Evolutionary conservation across 805 yeast species (phyloP).

Genomic region (Candida arabinofermentans): DNA sequence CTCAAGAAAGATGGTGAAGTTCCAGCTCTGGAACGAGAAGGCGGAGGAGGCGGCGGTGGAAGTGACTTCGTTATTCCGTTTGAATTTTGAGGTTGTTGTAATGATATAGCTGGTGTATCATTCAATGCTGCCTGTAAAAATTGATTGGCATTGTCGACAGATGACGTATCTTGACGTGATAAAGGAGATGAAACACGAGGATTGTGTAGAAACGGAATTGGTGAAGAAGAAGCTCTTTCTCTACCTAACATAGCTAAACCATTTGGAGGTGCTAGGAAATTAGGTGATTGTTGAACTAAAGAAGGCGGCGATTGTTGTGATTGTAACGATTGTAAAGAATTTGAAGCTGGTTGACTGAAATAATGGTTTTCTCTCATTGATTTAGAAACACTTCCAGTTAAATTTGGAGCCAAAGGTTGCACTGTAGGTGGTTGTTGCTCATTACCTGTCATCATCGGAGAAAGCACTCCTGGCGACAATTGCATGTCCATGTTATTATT

Average conservation of each 20-base stretch:
- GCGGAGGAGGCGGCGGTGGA: constrained; percentile 24
- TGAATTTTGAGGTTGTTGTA: neutral
- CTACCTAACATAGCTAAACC: constrained; percentile 9
- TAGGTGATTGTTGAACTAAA: neutral
- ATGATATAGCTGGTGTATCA: constrained; percentile 7
- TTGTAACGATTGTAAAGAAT: neutral
- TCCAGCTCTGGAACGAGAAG: constrained; percentile 22
- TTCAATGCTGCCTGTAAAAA: constrained; percentile 22
- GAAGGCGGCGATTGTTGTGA: constrained; percentile 2
- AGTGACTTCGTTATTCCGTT: neutral
- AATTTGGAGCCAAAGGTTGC: constrained; percentile 44
- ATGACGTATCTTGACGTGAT: constrained; percentile 9
- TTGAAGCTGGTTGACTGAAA: constrained; percentile 9
- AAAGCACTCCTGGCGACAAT: constrained; percentile 8
- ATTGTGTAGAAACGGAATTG: constrained; percentile 10
- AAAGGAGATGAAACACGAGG: constrained; percentile 24
- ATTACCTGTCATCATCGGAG: constrained; percentile 11
- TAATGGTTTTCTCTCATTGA: constrained; percentile 32
- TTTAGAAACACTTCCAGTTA: constrained; percentile 54
- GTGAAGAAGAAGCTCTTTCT: constrained; percentile 22
- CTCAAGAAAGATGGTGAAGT: constrained; percentile 13
- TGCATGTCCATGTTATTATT: constrained; percentile 7
- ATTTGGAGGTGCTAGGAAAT: constrained; percentile 13
- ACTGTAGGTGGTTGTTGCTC: neutral
- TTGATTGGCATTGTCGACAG: constrained; percentile 17